Evolutionary conservation across 805 yeast species (phyloP).

Genomic region (Citeromyces matritensis): DNA sequence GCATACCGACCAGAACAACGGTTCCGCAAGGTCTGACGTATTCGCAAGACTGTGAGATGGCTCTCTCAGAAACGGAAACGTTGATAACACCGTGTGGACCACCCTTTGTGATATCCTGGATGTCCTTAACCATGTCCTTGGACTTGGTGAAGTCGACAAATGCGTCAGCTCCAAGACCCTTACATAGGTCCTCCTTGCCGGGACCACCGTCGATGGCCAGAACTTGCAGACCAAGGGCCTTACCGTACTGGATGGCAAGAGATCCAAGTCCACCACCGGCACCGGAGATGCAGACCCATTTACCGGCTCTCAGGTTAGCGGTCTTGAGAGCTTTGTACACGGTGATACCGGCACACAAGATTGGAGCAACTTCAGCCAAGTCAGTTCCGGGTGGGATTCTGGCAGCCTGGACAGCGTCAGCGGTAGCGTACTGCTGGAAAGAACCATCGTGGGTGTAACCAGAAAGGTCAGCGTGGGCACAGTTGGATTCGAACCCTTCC

Average conservation of each 20-base stretch:
- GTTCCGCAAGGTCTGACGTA: constrained; percentile 38
- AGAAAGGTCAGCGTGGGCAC: constrained; percentile 52
- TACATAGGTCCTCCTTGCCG: constrained; percentile 24
- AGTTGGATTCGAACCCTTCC: constrained; percentile 44
- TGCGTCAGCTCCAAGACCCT: constrained; percentile 27
- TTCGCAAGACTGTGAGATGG: constrained; percentile 25
- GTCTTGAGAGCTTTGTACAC: constrained; percentile 39
- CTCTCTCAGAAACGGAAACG: constrained; percentile 34
- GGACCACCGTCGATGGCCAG: constrained; percentile 56
- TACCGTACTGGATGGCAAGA: constrained; percentile 61
- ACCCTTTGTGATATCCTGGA: constrained; percentile 26
- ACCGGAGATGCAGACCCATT: constrained; percentile 66
- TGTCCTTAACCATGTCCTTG: constrained; percentile 22
- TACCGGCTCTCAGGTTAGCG: constrained; percentile 37
- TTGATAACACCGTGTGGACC: constrained; percentile 38
- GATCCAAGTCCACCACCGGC: constrained; percentile 78
- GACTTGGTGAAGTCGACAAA: constrained; percentile 27
- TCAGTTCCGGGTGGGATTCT: constrained; percentile 27
- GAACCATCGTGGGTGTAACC: constrained; percentile 65
- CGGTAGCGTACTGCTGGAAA: constrained; percentile 38
- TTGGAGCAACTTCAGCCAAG: constrained; percentile 30
- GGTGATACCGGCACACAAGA: constrained; percentile 38
- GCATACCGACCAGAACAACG: constrained; percentile 47
- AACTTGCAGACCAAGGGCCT: constrained; percentile 61
- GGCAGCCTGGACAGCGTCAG: constrained; percentile 37